phyloP scores from a whole-genome alignment of 768 basidiomycete species.

The Mycena pura region DNA sequence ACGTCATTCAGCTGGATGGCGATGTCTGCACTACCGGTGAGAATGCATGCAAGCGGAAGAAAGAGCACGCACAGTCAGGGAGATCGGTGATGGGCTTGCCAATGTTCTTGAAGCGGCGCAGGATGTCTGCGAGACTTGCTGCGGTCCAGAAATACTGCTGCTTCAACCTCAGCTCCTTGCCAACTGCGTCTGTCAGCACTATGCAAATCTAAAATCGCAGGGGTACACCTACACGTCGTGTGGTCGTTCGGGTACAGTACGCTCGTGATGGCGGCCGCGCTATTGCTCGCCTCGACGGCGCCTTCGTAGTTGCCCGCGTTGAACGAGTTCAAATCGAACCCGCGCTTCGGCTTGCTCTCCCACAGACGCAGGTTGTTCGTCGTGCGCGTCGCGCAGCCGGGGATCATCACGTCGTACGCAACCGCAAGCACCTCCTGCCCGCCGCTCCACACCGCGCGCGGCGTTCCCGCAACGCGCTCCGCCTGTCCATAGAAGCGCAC shows the following conservation, averaged over 20 bases:
- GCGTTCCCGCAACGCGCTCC: constrained; percentile 68
- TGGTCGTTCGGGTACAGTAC: constrained; percentile 98
- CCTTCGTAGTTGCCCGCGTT: constrained; percentile 96
- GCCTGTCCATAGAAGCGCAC: constrained; percentile 90
- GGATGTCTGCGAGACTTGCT: constrained; percentile 86
- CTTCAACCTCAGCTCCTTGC: constrained; percentile 89
- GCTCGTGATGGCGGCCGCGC: constrained; percentile 91
- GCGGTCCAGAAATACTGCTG: constrained; percentile 98
- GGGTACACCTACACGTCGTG: constrained; percentile 50
- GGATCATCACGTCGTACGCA: constrained; percentile 95
- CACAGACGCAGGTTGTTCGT: constrained; percentile 90
- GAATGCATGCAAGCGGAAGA: background rate
- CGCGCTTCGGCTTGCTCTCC: constrained; percentile 88
- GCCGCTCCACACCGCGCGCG: constrained; percentile 78
- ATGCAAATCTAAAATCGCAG: background rate
- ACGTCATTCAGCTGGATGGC: constrained; percentile 97
- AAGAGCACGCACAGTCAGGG: constrained; percentile 69
- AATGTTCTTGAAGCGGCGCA: constrained; percentile 92
- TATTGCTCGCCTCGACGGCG: constrained; percentile 87
- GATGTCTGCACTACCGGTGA: constrained; percentile 57
- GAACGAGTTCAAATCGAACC: constrained; percentile 94
- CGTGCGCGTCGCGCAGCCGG: constrained; percentile 81
- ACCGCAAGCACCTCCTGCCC: constrained; percentile 94
- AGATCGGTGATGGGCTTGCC: constrained; percentile 82
- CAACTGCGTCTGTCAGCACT: constrained; percentile 53